phyloP scores from a whole-genome alignment of 495 filamentous ascomycete genomes.

The Trichoderma virens region DNA sequence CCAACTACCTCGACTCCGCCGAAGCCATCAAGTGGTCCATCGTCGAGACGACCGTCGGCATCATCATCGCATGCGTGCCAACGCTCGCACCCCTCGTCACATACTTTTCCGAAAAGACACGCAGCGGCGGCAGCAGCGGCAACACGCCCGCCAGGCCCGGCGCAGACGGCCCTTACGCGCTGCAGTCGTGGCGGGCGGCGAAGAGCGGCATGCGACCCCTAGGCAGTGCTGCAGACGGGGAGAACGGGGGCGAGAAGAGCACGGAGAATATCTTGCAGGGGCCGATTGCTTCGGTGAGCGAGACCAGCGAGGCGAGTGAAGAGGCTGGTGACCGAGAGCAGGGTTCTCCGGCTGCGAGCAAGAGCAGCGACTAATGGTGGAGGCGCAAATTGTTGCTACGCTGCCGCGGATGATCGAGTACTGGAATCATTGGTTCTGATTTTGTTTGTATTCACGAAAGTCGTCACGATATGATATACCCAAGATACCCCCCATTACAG shows the following conservation, averaged over 20 bases:
- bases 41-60: constrained; percentile 44
- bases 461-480: too few species aligned
- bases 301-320: background rate
- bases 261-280: constrained; percentile 4
- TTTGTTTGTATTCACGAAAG: too few species aligned
- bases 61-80: constrained; percentile 42
- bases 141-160: constrained; percentile 45
- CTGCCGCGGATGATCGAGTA: too few species aligned
- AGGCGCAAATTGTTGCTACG: background rate
- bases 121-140: constrained; percentile 12
- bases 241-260: background rate
- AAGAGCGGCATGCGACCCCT: constrained; percentile 14
- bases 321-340: background rate
- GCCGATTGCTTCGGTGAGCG: background rate
- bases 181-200: constrained; percentile 18
- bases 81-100: constrained; percentile 44
- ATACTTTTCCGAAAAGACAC: constrained; percentile 25
- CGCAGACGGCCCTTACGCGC: constrained; percentile 17
- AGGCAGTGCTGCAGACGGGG: constrained; percentile 12
- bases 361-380: background rate
- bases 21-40: constrained; percentile 44
- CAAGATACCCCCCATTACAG: too few species aligned
- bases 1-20: constrained; percentile 37
- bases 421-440: too few species aligned
- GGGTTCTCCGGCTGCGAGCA: background rate